These are phyloP conservation scores for Microbotryum scabiosae DNA, from an alignment of 1,284 basidiomycete genomes.

Conservation along the genomic window DNA sequence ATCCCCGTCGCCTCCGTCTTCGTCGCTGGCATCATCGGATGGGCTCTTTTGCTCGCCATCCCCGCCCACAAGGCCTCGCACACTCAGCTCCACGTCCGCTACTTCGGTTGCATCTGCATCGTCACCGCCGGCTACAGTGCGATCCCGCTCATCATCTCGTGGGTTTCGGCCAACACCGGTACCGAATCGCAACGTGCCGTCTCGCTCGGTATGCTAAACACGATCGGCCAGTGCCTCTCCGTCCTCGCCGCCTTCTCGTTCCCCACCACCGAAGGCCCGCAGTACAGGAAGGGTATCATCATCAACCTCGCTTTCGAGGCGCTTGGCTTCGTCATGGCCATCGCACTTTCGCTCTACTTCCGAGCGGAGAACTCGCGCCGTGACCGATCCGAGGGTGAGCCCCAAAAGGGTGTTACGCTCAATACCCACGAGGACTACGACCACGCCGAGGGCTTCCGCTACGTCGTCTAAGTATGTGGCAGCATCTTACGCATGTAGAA, in stretches of 20 bases:
- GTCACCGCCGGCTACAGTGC: slow-evolving; percentile 41
- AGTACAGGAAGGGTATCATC: slow-evolving; percentile 41
- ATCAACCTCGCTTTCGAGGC: slow-evolving; percentile 43
- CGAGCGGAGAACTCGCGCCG: slow-evolving; percentile 41
- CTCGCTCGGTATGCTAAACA: slow-evolving; percentile 45
- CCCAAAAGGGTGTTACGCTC: slow-evolving; percentile 33
- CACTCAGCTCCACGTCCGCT: slow-evolving; percentile 37
- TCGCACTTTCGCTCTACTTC: slow-evolving; percentile 41
- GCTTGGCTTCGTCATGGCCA: slow-evolving; percentile 40
- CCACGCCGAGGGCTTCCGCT: background rate
- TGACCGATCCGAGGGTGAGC: slow-evolving; percentile 42
- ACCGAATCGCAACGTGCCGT: slow-evolving; percentile 42
- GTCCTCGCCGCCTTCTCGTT: slow-evolving; percentile 44
- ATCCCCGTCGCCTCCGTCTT: slow-evolving; percentile 40
- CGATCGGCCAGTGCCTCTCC: slow-evolving; percentile 43
- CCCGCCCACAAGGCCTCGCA: slow-evolving; percentile 33
- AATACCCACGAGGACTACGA: slow-evolving; percentile 25
- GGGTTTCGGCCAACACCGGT: slow-evolving; percentile 40
- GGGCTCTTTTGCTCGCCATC: slow-evolving; percentile 41
- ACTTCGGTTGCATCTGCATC: slow-evolving; percentile 43
- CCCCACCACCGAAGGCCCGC: slow-evolving; percentile 41
- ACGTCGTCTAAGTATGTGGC: no score
- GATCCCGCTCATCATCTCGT: slow-evolving; percentile 35
- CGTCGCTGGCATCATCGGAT: slow-evolving; percentile 42
- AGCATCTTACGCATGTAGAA: no score